These are phyloP conservation scores for Candida tropicalis DNA, from an alignment of 1,139 yeast species.

Conservation along the genomic window DNA sequence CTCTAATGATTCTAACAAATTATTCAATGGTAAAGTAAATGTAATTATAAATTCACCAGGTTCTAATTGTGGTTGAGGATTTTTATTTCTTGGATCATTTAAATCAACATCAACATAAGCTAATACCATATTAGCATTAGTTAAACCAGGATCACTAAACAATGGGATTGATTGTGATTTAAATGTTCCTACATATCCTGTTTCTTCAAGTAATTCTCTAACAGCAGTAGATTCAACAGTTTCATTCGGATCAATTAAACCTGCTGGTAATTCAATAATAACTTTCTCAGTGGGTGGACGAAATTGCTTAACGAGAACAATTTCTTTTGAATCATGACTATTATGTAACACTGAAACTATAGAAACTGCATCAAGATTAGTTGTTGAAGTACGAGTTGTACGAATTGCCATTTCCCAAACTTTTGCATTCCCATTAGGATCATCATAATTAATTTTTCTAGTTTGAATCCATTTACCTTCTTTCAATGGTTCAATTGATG, in stretches of 20 bases:
- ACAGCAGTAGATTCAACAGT: conserved; percentile 76
- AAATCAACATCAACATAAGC: conserved; percentile 82
- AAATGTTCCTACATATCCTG: conserved; percentile 79
- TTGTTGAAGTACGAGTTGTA: conserved; percentile 68
- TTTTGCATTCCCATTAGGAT: conserved; percentile 64
- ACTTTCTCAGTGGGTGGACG: conserved; percentile 90
- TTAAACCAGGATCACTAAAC: conserved; percentile 91
- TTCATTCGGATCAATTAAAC: conserved; percentile 85
- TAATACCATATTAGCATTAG: conserved; percentile 83
- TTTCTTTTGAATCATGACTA: conserved; percentile 46
- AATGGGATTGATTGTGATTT: conserved; percentile 53
- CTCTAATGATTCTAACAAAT: conserved; percentile 57
- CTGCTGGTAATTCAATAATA: conserved; percentile 94
- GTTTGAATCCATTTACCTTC: conserved; percentile 52
- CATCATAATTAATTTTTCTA: conserved; percentile 64
- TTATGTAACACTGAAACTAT: conserved; percentile 70
- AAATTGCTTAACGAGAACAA: conserved; percentile 83
- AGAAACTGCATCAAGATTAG: conserved; percentile 86
- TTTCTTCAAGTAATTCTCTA: conserved; percentile 87
- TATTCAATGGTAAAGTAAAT: conserved; percentile 63
- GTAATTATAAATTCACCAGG: conserved; percentile 90
- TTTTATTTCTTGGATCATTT: conserved; percentile 58
- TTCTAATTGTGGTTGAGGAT: conserved; percentile 76
- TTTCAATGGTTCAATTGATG: conserved; percentile 30
- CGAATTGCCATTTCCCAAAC: conserved; percentile 94